phyloP scores from a whole-genome alignment of 768 basidiomycete genomes.

The Agrocybe pediades region DNA sequence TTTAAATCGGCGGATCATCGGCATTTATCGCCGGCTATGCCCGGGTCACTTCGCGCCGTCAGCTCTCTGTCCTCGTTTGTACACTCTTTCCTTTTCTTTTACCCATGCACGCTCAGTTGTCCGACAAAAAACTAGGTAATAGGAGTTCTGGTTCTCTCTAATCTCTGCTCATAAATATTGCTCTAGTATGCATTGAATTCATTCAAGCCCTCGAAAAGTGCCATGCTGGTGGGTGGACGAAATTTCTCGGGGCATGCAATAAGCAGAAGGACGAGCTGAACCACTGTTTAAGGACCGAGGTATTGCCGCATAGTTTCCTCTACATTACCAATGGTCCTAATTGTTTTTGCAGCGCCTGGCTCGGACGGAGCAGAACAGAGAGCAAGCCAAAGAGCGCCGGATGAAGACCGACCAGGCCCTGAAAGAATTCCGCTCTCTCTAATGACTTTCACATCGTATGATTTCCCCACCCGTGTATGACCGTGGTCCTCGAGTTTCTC shows the following conservation, averaged over 20 bases:
- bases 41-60: slow-evolving; percentile 2
- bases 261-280: slow-evolving; percentile 67
- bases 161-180: not conserved
- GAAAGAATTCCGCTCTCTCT: slow-evolving; percentile 59
- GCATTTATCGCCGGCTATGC: slow-evolving; percentile 9
- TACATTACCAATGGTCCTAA: slow-evolving; percentile 9
- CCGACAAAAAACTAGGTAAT: slow-evolving; percentile 62
- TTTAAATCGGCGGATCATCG: slow-evolving; percentile 17
- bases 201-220: slow-evolving; percentile 77
- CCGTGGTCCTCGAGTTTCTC: slow-evolving; percentile 2
- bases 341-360: slow-evolving; percentile 48
- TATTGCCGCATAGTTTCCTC: slow-evolving; percentile 28
- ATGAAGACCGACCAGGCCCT: slow-evolving; percentile 59
- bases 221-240: slow-evolving; percentile 63
- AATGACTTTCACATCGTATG: slow-evolving; percentile 10
- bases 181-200: slow-evolving; percentile 70
- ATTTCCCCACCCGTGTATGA: slow-evolving; percentile 5
- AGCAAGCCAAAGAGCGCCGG: slow-evolving; percentile 56
- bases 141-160: slow-evolving; percentile 2
- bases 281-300: slow-evolving; percentile 71
- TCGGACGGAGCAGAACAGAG: slow-evolving; percentile 61
- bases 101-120: slow-evolving; percentile 70
- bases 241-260: slow-evolving; percentile 73
- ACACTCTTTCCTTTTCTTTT: slow-evolving; percentile 1
- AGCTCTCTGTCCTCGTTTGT: slow-evolving; percentile 5